phyloP scores from a whole-genome alignment of 176 grass and related monocot species.

The Pontederia paniculata region DNA sequence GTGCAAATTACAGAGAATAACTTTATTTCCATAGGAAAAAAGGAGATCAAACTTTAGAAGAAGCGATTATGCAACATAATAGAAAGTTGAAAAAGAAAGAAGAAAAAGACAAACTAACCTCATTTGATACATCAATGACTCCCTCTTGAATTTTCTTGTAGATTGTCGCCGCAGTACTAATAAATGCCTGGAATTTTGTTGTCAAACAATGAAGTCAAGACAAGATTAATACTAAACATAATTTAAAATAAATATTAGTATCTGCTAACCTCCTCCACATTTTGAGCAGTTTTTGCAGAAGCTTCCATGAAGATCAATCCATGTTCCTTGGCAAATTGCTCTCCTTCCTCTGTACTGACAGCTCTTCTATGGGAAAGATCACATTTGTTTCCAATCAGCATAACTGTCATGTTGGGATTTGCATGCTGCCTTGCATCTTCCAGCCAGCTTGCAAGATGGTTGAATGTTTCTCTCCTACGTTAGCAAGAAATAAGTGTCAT shows the following conservation, averaged over 20 bases:
- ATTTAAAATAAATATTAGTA: background rate
- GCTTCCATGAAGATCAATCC: slow-evolving; percentile 71
- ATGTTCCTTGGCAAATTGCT: slow-evolving; percentile 65
- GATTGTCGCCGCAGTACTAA: slow-evolving; percentile 50
- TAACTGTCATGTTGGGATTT: slow-evolving; percentile 56
- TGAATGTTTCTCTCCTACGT: slow-evolving; percentile 58
- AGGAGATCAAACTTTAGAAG: no score
- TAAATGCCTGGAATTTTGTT: slow-evolving; percentile 33
- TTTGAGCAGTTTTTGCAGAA: slow-evolving; percentile 61
- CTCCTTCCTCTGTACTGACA: slow-evolving; percentile 51
- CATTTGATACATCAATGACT: slow-evolving; percentile 69
- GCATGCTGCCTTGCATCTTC: slow-evolving; percentile 63
- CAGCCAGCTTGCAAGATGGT: slow-evolving; percentile 61
- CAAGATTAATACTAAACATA: background rate
- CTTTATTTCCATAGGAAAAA: no score
- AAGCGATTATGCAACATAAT: background rate
- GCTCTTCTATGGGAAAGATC: slow-evolving; percentile 56
- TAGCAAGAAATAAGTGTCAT: background rate
- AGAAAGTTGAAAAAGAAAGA: background rate
- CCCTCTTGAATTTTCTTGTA: slow-evolving; percentile 75
- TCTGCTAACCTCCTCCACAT: slow-evolving; percentile 47
- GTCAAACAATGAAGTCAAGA: background rate
- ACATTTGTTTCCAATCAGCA: slow-evolving; percentile 54
- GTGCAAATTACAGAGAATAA: no score
- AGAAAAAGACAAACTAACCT: slow-evolving; percentile 22